phyloP scores from a whole-genome alignment of 352 stramenopile genomes.

The Salisapilia sapeloensis region DNA sequence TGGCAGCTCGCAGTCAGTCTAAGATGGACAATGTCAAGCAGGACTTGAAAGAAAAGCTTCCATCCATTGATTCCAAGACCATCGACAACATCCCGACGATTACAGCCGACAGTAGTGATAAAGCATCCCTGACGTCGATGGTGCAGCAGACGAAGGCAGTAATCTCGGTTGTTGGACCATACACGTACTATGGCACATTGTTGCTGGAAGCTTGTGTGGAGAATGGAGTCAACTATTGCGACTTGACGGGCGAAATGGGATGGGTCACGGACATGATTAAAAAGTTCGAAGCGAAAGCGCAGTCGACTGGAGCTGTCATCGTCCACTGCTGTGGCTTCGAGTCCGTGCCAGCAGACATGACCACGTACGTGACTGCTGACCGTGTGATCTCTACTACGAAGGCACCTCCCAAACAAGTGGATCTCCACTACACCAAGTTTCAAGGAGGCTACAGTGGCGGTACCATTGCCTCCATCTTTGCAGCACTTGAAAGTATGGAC shows the following conservation, averaged over 20 bases:
- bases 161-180: conserved; percentile 75
- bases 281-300: conserved; percentile 33
- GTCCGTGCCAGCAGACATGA: conserved; percentile 78
- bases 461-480: conserved; percentile 33
- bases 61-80: conserved; percentile 10
- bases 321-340: conserved; percentile 84
- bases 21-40: conserved; percentile 59
- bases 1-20: conserved; percentile 58
- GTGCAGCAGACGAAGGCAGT: conserved; percentile 67
- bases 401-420: conserved; percentile 13
- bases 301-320: conserved; percentile 52
- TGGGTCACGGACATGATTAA: conserved; percentile 76
- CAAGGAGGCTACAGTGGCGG: conserved; percentile 43
- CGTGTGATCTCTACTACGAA: conserved; percentile 32
- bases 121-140: conserved; percentile 44
- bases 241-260: conserved; percentile 81
- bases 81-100: conserved; percentile 31
- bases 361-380: conserved; percentile 52
- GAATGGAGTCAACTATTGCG: conserved; percentile 82
- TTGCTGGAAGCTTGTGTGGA: conserved; percentile 78
- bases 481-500: conserved; percentile 30
- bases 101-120: conserved; percentile 34
- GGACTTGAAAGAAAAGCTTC: conserved; percentile 23
- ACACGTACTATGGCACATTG: conserved; percentile 62
- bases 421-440: conserved; percentile 26